These are phyloP conservation scores for Venturiaceae sp. DNA, from an alignment of 2,329 filamentous ascomycete genomes.

Conservation along the genomic window DNA sequence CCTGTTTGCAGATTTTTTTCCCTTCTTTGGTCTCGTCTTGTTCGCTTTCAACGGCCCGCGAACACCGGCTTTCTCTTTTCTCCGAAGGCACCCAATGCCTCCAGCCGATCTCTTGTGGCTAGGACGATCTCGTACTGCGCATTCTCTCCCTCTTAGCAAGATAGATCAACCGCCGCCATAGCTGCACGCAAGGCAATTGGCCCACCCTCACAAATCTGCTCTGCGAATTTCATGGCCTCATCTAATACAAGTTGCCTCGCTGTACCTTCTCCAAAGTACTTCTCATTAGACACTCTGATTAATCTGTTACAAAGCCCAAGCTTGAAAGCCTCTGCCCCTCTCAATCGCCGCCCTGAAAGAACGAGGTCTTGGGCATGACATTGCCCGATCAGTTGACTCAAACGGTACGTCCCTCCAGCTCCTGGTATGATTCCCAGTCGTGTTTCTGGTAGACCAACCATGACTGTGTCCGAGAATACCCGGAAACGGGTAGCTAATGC, in stretches of 20 bases:
- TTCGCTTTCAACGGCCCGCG: conserved; percentile 40
- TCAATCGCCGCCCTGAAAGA: conserved; percentile 75
- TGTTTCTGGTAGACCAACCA: conserved; percentile 81
- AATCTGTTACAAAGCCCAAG: conserved; percentile 81
- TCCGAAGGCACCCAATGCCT: conserved; percentile 77
- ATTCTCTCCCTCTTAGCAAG: conserved; percentile 69
- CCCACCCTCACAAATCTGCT: conserved; percentile 80
- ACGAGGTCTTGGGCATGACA: conserved; percentile 77
- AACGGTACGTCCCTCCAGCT: conserved; percentile 82
- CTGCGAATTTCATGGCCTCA: conserved; percentile 68
- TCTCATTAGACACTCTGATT: too few species aligned
- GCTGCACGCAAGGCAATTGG: conserved; percentile 75
- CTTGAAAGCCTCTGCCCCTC: conserved; percentile 79
- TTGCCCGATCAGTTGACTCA: conserved; percentile 72
- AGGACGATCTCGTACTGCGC: conserved; percentile 77
- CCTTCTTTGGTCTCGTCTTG: too few species aligned
- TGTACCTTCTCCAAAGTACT: too few species aligned
- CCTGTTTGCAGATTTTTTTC: too few species aligned
- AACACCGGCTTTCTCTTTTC: conserved; percentile 66
- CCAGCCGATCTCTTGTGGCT: conserved; percentile 73
- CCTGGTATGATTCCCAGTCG: conserved; percentile 89
- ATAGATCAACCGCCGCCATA: conserved; percentile 61
- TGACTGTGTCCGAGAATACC: conserved; percentile 72
- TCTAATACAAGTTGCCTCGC: too few species aligned
- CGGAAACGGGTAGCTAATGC: conserved; percentile 84